These are phyloP conservation scores for Umbelopsis ramanniana DNA, from an alignment of 192 early-diverging fungal species.

Conservation along the genomic window DNA sequence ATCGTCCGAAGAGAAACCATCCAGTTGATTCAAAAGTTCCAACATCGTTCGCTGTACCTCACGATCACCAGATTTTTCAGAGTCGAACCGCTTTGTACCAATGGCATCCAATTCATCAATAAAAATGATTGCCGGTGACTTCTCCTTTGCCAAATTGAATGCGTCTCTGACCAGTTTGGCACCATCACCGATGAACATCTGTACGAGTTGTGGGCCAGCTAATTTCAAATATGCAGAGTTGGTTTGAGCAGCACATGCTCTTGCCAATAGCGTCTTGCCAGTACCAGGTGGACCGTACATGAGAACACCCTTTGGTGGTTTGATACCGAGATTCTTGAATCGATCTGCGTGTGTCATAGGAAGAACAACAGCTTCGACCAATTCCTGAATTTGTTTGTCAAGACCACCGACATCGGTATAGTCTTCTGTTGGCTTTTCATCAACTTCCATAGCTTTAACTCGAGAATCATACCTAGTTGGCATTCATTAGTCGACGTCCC, in stretches of 20 bases:
- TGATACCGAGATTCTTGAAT: slow-evolving; percentile 88
- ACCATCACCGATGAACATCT: slow-evolving; percentile 99
- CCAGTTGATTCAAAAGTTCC: slow-evolving; percentile 97
- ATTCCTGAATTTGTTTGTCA: slow-evolving; percentile 86
- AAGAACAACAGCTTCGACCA: slow-evolving; percentile 86
- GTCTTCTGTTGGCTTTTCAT: slow-evolving; percentile 98
- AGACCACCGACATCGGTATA: slow-evolving; percentile 95
- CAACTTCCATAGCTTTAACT: slow-evolving; percentile 99
- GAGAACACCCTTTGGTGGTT: slow-evolving; percentile 82
- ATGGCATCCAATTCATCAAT: slow-evolving; percentile 99
- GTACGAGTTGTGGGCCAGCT: slow-evolving; percentile 95
- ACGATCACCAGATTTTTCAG: slow-evolving; percentile 96
- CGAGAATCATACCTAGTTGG: slow-evolving; percentile 85
- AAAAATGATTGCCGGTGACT: slow-evolving; percentile 98
- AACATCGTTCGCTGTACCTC: slow-evolving; percentile 99
- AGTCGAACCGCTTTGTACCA: slow-evolving; percentile 98
- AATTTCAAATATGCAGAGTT: slow-evolving; percentile 95
- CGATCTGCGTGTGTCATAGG: slow-evolving; percentile 87
- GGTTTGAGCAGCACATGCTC: slow-evolving; percentile 98
- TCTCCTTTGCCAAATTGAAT: slow-evolving; percentile 96
- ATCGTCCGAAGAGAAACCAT: slow-evolving; percentile 95
- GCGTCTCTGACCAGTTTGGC: slow-evolving; percentile 97
- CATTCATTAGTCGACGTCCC: too few species aligned
- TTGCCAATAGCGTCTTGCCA: slow-evolving; percentile 91
- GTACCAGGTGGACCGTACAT: slow-evolving; percentile 89